Conservation (phyloP, 1,139 yeast genomes). For the Blastobotrys ciferrii region DNA sequence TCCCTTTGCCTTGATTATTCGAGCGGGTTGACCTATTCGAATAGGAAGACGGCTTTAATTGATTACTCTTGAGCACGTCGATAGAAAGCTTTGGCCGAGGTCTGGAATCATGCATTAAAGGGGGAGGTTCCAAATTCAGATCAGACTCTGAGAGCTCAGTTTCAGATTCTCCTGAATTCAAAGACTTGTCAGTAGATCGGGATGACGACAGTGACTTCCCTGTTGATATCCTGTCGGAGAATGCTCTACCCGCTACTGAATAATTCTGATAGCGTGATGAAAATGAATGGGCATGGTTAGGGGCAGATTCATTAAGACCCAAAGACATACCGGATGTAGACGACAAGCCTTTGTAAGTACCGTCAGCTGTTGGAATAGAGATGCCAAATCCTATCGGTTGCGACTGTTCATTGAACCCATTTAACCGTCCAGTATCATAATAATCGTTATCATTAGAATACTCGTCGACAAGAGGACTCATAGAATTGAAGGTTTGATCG, state of each 20-base stretch:
- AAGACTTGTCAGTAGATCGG: not conserved
- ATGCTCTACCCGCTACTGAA: not conserved
- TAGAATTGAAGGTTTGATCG: conserved; percentile 14
- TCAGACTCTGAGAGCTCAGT: conserved; percentile 4
- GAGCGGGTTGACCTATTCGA: not conserved
- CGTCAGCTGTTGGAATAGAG: conserved; percentile 8
- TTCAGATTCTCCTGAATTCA: not conserved
- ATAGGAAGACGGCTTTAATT: not conserved
- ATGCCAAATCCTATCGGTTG: conserved; percentile 8
- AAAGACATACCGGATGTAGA: not conserved
- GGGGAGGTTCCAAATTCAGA: conserved; percentile 12
- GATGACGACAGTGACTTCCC: not conserved
- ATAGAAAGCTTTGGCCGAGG: not conserved
- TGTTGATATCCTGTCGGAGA: conserved; percentile 1
- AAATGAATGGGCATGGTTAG: not conserved
- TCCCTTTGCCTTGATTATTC: not conserved
- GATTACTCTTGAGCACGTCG: not conserved
- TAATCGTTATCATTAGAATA: not conserved
- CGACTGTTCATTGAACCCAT: not conserved
- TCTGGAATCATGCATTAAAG: not conserved
- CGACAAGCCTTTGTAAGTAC: not conserved
- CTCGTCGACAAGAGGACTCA: conserved; percentile 8
- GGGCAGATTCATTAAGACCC: not conserved
- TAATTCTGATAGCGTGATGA: not conserved
- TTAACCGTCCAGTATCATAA: not conserved